These are phyloP conservation scores for Polyplosphaeria fusca DNA, from an alignment of 495 filamentous ascomycete genomes.

Conservation along the genomic window DNA sequence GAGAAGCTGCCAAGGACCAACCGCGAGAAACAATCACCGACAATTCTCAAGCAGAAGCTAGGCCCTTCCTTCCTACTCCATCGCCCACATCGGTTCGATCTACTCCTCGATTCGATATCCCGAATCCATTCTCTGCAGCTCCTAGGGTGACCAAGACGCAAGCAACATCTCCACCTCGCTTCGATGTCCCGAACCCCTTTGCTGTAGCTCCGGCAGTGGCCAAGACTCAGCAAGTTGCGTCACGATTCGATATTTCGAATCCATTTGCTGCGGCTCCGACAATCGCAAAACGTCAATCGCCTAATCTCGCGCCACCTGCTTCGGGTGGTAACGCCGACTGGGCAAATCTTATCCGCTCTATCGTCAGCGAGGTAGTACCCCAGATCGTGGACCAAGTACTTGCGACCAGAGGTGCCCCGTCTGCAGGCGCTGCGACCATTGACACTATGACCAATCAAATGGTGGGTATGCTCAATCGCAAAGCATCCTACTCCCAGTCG, in stretches of 20 bases:
- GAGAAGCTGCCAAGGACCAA: too few relatives aligned
- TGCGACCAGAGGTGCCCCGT: background rate
- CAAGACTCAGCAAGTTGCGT: too few relatives aligned
- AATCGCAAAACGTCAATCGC: slow-evolving; percentile 4
- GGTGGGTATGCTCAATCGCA: slow-evolving; percentile 14
- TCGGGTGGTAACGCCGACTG: slow-evolving; percentile 14
- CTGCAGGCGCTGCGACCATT: slow-evolving; percentile 5
- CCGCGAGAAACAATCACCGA: too few relatives aligned
- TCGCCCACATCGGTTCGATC: background rate
- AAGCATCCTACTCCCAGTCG: slow-evolving; percentile 23
- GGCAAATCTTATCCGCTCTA: slow-evolving; percentile 17
- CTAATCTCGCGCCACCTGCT: background rate
- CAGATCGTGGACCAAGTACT: slow-evolving; percentile 26
- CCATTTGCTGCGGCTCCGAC: too few relatives aligned
- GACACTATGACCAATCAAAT: slow-evolving; percentile 21
- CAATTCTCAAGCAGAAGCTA: too few relatives aligned
- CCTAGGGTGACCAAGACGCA: too few relatives aligned
- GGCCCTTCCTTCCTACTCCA: background rate
- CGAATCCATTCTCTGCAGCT: too few relatives aligned
- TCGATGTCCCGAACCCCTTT: too few relatives aligned
- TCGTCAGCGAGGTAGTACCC: slow-evolving; percentile 26
- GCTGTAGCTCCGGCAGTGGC: too few relatives aligned
- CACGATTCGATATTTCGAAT: slow-evolving; percentile 3
- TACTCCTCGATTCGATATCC: background rate
- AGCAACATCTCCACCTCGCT: too few relatives aligned